Percentiles rank a stretch among this genome's conserved stretches.
Conservation (phyloP, 345 rosid species). For the Linum usitatissimum region DNA sequence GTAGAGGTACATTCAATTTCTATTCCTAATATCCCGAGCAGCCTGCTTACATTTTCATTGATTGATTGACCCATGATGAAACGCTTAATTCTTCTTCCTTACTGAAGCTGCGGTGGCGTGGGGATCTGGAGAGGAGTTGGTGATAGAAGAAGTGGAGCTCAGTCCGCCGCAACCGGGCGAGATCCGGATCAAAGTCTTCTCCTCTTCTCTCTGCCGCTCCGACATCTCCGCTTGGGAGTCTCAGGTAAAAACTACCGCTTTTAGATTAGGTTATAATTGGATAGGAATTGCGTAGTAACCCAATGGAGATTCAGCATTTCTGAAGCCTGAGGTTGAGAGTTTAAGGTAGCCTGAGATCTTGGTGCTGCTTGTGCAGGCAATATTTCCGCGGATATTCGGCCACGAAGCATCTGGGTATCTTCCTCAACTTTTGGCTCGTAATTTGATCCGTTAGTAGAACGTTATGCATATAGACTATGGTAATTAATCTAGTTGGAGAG, state of each 20-base stretch:
- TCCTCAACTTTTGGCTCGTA: conserved; percentile 8
- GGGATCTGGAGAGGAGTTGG: conserved; percentile 69
- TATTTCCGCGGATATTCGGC: conserved; percentile 87
- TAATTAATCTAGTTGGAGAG: too few species aligned
- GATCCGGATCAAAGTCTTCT: conserved; percentile 74
- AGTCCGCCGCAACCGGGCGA: conserved; percentile 67
- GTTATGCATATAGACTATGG: too few species aligned
- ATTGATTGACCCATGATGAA: neutral
- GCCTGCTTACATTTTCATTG: neutral
- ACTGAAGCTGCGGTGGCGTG: conserved; percentile 74
- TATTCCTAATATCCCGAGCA: neutral
- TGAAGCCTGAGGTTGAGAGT: too few species aligned
- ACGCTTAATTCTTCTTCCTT: neutral
- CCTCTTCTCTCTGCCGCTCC: conserved; percentile 83
- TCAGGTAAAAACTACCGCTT: conserved; percentile 31
- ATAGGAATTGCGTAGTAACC: too few species aligned
- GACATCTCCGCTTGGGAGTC: conserved; percentile 81
- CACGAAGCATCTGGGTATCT: conserved; percentile 92
- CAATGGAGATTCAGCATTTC: too few species aligned
- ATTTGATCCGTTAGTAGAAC: neutral
- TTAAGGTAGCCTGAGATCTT: too few species aligned
- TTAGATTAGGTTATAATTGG: neutral
- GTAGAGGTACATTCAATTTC: conserved; percentile 23
- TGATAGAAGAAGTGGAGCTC: conserved; percentile 78
- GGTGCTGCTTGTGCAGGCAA: conserved; percentile 37